Conservation (phyloP, 2,329 filamentous ascomycete species). For the Colletotrichum lentis region DNA sequence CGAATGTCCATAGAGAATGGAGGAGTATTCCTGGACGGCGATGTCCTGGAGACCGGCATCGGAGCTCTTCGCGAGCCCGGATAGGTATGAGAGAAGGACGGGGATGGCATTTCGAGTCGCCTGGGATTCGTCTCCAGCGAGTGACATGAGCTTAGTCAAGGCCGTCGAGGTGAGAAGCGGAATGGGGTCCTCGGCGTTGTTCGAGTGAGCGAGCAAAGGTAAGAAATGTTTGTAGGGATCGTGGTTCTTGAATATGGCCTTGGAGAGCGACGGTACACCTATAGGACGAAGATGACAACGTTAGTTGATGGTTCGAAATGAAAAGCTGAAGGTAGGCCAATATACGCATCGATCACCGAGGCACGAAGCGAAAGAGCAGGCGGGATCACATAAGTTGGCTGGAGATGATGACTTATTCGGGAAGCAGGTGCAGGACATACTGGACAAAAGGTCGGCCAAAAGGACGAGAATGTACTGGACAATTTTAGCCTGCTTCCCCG, state of each 20-base stretch:
- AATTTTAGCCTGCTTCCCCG: slow-evolving; percentile 86
- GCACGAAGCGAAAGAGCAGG: neutral
- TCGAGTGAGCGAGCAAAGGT: slow-evolving; percentile 81
- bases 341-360: neutral
- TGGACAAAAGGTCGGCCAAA: slow-evolving; percentile 77
- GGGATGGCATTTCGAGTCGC: slow-evolving; percentile 81
- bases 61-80: slow-evolving; percentile 80
- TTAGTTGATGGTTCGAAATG: slow-evolving; percentile 14
- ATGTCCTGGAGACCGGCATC: slow-evolving; percentile 95
- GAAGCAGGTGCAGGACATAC: slow-evolving; percentile 21
- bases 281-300: slow-evolving; percentile 33
- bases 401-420: neutral
- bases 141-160: slow-evolving; percentile 78
- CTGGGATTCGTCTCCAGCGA: slow-evolving; percentile 67
- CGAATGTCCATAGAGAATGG: slow-evolving; percentile 77
- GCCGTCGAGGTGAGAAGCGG: slow-evolving; percentile 90
- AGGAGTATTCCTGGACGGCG: slow-evolving; percentile 89
- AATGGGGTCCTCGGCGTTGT: slow-evolving; percentile 78
- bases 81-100: slow-evolving; percentile 85
- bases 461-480: slow-evolving; percentile 95
- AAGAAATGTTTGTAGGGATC: slow-evolving; percentile 86
- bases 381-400: neutral
- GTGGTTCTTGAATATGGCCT: slow-evolving; percentile 76
- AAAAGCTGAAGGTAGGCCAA: neutral
- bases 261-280: slow-evolving; percentile 83